These are phyloP conservation scores for Cicer arietinum DNA, from an alignment of 306 rosid species.

Conservation along the genomic window DNA sequence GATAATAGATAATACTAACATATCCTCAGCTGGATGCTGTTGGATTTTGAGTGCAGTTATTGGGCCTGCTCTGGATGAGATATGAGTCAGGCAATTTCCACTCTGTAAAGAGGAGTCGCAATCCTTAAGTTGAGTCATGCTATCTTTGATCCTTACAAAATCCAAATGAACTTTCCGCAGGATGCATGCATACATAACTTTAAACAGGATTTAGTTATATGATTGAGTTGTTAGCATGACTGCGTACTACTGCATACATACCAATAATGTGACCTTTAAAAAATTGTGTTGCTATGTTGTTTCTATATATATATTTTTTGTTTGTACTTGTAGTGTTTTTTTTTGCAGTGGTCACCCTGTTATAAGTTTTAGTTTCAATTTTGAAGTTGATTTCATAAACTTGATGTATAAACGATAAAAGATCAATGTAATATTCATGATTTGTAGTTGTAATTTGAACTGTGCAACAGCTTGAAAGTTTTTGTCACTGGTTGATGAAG, in stretches of 20 bases:
- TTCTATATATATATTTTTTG: not conserved
- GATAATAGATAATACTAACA: constrained; percentile 46
- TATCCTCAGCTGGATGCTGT: constrained; percentile 41
- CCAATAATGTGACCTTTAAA: not conserved
- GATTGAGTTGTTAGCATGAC: constrained; percentile 38
- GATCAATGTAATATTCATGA: constrained; percentile 23
- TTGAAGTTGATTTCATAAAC: constrained; percentile 17
- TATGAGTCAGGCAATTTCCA: constrained; percentile 27
- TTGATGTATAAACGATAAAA: constrained; percentile 34
- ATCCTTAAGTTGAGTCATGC: constrained; percentile 39
- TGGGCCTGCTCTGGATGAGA: constrained; percentile 35
- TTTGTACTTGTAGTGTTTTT: constrained; percentile 2
- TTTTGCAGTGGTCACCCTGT: constrained; percentile 2
- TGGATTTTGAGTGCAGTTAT: constrained; percentile 39
- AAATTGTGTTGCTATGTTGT: not conserved
- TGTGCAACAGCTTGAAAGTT: not conserved
- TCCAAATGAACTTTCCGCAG: constrained; percentile 35
- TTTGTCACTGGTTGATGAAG: too few species aligned
- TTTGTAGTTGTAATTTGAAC: constrained; percentile 29
- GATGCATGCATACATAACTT: constrained; percentile 40
- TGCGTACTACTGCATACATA: constrained; percentile 7
- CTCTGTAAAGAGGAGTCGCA: constrained; percentile 29
- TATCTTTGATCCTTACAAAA: constrained; percentile 42
- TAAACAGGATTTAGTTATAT: constrained; percentile 27
- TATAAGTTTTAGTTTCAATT: constrained; percentile 30